Evolutionary conservation across 805 yeast species (phyloP).

Genomic region (Hanseniaspora taiwanica): DNA sequence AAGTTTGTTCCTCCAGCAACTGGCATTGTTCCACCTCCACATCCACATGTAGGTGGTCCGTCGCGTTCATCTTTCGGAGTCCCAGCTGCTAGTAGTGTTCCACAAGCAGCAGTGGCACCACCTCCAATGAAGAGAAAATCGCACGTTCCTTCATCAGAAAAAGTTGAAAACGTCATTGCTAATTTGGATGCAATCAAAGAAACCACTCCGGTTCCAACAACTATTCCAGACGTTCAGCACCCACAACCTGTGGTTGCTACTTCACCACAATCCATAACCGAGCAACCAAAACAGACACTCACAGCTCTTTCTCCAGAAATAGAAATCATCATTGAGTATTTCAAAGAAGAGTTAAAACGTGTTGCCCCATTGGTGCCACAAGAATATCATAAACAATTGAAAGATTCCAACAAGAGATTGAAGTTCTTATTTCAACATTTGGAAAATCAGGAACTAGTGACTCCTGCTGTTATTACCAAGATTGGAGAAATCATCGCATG

Average conservation of each 20-base stretch:
- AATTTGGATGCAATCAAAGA: neutral
- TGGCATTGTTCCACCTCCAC: conserved; percentile 7
- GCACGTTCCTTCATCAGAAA: neutral
- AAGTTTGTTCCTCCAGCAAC: neutral
- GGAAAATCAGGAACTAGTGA: conserved; percentile 55
- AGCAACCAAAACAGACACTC: too few species aligned
- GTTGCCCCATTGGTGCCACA: conserved; percentile 68
- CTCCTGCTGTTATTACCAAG: conserved; percentile 39
- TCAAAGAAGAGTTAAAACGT: conserved; percentile 41
- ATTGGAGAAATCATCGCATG: conserved; percentile 39
- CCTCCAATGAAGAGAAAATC: conserved; percentile 3
- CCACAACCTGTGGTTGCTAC: conserved; percentile 9
- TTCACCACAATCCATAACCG: conserved; percentile 10
- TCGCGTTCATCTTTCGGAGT: conserved; percentile 6
- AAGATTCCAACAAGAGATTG: conserved; percentile 74
- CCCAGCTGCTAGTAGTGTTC: neutral
- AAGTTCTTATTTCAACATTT: conserved; percentile 64
- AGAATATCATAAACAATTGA: conserved; percentile 55
- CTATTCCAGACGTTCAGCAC: conserved; percentile 3
- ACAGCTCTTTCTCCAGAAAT: conserved; percentile 49
- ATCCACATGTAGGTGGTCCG: conserved; percentile 13
- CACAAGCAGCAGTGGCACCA: neutral
- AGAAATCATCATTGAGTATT: conserved; percentile 42
- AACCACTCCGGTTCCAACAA: conserved; percentile 1
- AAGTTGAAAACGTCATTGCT: neutral